Conservation (phyloP, 768 basidiomycete genomes). For the Dentipellis fragilis region DNA sequence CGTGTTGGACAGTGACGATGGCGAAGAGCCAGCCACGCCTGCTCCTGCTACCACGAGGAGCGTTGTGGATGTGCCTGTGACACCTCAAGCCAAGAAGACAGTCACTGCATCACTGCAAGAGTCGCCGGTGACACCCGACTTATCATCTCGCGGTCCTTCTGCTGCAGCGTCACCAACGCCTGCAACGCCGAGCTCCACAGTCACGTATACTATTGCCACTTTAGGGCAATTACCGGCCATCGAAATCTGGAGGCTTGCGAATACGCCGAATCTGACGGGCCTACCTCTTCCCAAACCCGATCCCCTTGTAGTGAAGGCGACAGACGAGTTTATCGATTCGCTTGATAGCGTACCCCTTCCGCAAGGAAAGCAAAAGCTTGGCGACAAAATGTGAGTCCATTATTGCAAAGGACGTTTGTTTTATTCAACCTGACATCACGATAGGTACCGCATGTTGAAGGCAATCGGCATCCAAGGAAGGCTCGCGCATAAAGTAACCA, state of each 20-base stretch:
- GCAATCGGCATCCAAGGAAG: constrained; percentile 61
- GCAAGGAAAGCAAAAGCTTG: constrained; percentile 74
- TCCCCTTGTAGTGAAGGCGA: constrained; percentile 31
- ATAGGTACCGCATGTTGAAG: constrained; percentile 49
- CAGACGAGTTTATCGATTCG: constrained; percentile 59
- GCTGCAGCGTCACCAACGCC: constrained; percentile 64
- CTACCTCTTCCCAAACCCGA: constrained; percentile 16
- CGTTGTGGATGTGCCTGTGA: constrained; percentile 29
- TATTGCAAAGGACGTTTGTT: constrained; percentile 8
- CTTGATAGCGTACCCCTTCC: constrained; percentile 60
- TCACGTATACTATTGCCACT: constrained; percentile 52
- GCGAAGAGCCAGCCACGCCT: constrained; percentile 27
- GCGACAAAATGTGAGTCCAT: constrained; percentile 58
- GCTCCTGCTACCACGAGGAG: constrained; percentile 13
- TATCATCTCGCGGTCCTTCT: constrained; percentile 67
- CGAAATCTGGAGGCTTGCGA: constrained; percentile 64
- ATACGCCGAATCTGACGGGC: constrained; percentile 33
- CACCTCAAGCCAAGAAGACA: constrained; percentile 50
- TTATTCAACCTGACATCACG: background rate
- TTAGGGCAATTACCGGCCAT: constrained; percentile 66
- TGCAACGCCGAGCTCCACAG: constrained; percentile 37
- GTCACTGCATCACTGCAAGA: constrained; percentile 24
- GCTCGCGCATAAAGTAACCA: constrained; percentile 79
- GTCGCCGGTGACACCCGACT: constrained; percentile 66
- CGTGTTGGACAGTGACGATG: constrained; percentile 69